These are phyloP conservation scores for Forsythia suspensa DNA, from an alignment of 257 asterid genomes.

Conservation along the genomic window DNA sequence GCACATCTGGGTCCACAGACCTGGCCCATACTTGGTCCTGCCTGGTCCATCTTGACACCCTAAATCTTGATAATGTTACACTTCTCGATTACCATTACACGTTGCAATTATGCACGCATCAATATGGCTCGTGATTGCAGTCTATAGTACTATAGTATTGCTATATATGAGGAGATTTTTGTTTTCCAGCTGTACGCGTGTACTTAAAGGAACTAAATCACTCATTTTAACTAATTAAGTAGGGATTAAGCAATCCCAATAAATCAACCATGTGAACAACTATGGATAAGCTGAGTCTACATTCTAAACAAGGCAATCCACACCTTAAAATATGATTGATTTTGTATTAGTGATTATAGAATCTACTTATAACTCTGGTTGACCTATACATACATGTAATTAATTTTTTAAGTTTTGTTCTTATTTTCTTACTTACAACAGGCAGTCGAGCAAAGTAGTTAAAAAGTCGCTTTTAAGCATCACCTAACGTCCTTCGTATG, in stretches of 20 bases:
- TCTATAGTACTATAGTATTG: background rate
- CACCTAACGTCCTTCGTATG: background rate
- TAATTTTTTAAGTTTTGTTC: background rate
- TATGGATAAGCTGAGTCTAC: constrained; percentile 9
- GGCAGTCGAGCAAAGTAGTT: background rate
- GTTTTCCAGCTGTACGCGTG: constrained; percentile 13
- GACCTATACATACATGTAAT: background rate
- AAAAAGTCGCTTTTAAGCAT: background rate
- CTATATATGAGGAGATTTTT: background rate
- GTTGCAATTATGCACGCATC: background rate
- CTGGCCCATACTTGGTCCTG: no score
- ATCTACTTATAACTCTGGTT: background rate
- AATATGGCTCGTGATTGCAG: background rate
- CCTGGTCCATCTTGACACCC: background rate
- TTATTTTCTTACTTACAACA: background rate
- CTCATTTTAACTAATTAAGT: constrained; percentile 15
- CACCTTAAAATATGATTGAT: background rate
- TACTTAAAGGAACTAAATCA: constrained; percentile 20
- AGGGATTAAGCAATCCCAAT: constrained; percentile 31
- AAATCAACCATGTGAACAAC: constrained; percentile 49
- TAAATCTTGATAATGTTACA: background rate
- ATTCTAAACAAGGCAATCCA: constrained; percentile 21
- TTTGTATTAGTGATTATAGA: background rate
- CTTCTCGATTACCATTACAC: background rate
- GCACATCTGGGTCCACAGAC: no score